These are phyloP conservation scores for Leishmania gerbilli DNA, from an alignment of 208 protist genomes.

Conservation along the genomic window DNA sequence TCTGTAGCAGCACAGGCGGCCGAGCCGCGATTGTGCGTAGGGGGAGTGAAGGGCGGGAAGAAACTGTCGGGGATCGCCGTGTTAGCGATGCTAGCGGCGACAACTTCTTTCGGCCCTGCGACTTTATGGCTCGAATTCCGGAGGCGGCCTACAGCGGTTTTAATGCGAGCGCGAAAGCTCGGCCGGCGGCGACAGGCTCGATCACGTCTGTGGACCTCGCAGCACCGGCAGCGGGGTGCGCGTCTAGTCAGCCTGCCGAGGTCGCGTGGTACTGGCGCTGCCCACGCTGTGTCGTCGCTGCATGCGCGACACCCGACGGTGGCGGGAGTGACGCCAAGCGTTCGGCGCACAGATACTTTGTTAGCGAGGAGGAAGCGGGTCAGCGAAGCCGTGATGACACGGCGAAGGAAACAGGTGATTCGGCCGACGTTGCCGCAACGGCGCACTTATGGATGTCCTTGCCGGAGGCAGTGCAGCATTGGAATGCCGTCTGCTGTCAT, in stretches of 20 bases:
- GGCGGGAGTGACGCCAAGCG: neutral
- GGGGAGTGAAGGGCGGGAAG: neutral
- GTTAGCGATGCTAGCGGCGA: neutral
- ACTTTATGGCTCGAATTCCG: constrained; percentile 27
- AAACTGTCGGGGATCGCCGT: neutral
- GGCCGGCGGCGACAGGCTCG: neutral
- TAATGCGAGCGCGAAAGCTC: neutral
- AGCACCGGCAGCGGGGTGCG: neutral
- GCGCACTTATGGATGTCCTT: constrained; percentile 21
- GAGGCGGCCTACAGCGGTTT: neutral
- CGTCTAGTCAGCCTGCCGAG: neutral
- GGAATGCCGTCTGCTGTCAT: constrained; percentile 25
- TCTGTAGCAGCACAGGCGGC: neutral
- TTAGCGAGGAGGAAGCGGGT: neutral
- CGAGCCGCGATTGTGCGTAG: neutral
- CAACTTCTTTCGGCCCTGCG: constrained; percentile 9
- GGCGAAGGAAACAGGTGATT: neutral
- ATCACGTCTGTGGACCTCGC: neutral
- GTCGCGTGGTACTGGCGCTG: constrained; percentile 33
- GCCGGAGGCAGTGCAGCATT: constrained; percentile 16
- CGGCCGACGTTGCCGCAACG: neutral
- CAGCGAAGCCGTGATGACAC: neutral
- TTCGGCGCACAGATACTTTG: neutral
- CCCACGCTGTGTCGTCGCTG: neutral
- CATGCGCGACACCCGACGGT: neutral